Conservation (phyloP, 768 basidiomycete genomes). For the Myochromella boudieri region DNA sequence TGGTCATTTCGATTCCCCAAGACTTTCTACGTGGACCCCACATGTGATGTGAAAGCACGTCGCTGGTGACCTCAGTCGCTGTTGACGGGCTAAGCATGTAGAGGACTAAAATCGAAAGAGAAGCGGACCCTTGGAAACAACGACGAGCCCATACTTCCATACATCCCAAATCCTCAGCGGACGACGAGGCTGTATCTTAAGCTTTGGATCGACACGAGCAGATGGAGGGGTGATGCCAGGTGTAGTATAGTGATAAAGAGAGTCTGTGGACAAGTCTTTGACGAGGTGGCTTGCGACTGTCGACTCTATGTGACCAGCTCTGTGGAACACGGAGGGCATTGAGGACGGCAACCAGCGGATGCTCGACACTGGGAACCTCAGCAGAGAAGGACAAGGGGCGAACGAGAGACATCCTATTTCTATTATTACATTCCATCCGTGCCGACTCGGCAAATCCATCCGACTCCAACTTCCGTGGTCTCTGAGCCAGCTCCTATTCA, state of each 20-base stretch:
- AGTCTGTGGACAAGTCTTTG: constrained; percentile 27
- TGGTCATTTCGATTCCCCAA: constrained; percentile 95
- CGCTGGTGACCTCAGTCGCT: constrained; percentile 55
- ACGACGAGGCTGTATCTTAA: constrained; percentile 55
- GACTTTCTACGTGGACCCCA: constrained; percentile 87
- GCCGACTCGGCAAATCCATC: not conserved
- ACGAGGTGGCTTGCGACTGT: constrained; percentile 9
- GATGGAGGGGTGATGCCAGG: constrained; percentile 74
- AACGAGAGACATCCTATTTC: not conserved
- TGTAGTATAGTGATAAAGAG: constrained; percentile 57
- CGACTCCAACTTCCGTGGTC: not conserved
- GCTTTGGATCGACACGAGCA: constrained; percentile 65
- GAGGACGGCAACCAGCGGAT: not conserved
- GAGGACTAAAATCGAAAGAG: not conserved
- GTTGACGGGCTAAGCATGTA: not conserved
- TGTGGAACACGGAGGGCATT: constrained; percentile 22
- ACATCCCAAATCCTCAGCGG: constrained; percentile 67
- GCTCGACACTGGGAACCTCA: constrained; percentile 5
- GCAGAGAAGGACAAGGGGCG: constrained; percentile 11
- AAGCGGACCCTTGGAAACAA: constrained; percentile 61
- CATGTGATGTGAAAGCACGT: constrained; percentile 75
- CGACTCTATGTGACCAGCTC: constrained; percentile 10
- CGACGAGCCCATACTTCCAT: constrained; percentile 70
- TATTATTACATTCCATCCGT: not conserved
- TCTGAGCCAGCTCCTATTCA: constrained; percentile 3